Evolutionary conservation across 2,329 filamentous ascomycete genomes (phyloP).

Genomic region (Diaporthe velutina): DNA sequence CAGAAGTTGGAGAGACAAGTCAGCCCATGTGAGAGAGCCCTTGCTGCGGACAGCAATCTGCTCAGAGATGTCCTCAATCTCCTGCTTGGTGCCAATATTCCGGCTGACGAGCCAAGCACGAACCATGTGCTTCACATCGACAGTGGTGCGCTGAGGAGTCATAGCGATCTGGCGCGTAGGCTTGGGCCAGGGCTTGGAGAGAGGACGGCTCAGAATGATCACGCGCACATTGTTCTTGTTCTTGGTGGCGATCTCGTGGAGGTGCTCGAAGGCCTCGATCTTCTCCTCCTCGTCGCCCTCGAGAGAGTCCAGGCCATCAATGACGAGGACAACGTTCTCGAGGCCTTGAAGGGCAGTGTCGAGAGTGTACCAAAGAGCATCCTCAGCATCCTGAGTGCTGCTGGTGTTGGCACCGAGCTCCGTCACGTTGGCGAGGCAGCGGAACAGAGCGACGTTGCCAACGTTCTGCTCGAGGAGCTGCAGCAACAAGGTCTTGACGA

Average conservation of each 20-base stretch:
- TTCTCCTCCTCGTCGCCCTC: constrained; percentile 39
- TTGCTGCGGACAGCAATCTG: constrained; percentile 40
- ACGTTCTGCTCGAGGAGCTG: constrained; percentile 41
- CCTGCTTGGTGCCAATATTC: constrained; percentile 38
- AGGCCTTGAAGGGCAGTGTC: constrained; percentile 39
- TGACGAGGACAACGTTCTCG: constrained; percentile 40
- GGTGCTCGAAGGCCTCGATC: constrained; percentile 39
- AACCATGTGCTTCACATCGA: constrained; percentile 38
- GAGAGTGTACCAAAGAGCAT: constrained; percentile 41
- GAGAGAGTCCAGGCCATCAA: constrained; percentile 39
- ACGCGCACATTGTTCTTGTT: constrained; percentile 40
- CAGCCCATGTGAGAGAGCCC: constrained; percentile 40
- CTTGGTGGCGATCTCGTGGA: constrained; percentile 40
- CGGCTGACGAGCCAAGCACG: constrained; percentile 38
- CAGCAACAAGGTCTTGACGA: constrained; percentile 39
- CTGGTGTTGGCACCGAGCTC: constrained; percentile 42
- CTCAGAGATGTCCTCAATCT: constrained; percentile 39
- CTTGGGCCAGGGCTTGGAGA: constrained; percentile 40
- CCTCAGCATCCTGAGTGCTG: constrained; percentile 46
- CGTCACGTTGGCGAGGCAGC: constrained; percentile 40
- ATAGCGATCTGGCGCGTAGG: constrained; percentile 38
- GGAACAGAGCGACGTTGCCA: constrained; percentile 39
- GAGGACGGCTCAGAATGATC: constrained; percentile 39
- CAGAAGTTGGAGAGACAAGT: constrained; percentile 38
- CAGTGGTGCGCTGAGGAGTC: constrained; percentile 37